Evolutionary conservation across 768 basidiomycete species (phyloP).

Genomic region (Pholiota molesta): DNA sequence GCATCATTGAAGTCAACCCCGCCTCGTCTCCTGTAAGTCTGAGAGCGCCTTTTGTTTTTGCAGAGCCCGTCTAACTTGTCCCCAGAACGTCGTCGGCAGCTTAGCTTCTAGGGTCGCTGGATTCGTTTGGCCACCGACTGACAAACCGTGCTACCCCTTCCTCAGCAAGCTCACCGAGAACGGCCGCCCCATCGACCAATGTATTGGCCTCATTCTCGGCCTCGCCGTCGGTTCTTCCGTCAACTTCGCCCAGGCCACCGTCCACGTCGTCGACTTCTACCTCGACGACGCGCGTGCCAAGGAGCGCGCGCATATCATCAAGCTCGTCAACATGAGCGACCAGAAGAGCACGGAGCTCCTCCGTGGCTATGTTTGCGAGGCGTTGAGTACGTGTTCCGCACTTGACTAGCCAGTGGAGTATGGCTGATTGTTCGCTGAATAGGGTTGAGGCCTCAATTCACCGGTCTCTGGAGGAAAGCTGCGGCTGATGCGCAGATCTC

Average conservation of each 20-base stretch:
- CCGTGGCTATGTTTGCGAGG: constrained; percentile 54
- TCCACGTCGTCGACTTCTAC: constrained; percentile 57
- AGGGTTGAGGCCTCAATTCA: constrained; percentile 44
- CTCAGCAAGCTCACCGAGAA: constrained; percentile 37
- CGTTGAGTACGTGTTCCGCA: constrained; percentile 43
- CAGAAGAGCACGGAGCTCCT: constrained; percentile 36
- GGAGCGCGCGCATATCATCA: constrained; percentile 42
- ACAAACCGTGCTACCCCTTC: constrained; percentile 42
- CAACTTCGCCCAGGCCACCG: constrained; percentile 49
- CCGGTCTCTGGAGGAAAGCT: constrained; percentile 44
- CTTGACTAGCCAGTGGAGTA: background rate
- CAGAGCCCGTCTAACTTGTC: background rate
- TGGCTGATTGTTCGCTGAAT: background rate
- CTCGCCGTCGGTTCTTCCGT: constrained; percentile 51
- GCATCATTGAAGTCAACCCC: constrained; percentile 13
- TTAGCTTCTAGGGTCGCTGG: constrained; percentile 27
- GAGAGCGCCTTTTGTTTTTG: background rate
- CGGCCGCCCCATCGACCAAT: constrained; percentile 41
- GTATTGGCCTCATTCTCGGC: constrained; percentile 47
- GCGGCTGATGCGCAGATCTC: constrained; percentile 34
- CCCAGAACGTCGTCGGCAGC: constrained; percentile 32
- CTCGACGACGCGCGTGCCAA: constrained; percentile 41
- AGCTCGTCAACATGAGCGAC: constrained; percentile 36
- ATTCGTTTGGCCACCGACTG: constrained; percentile 29
- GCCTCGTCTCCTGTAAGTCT: constrained; percentile 15